Base-by-base conservation (phyloP, 352 stramenopile species). In the Phytophthora crassamura region DNA sequence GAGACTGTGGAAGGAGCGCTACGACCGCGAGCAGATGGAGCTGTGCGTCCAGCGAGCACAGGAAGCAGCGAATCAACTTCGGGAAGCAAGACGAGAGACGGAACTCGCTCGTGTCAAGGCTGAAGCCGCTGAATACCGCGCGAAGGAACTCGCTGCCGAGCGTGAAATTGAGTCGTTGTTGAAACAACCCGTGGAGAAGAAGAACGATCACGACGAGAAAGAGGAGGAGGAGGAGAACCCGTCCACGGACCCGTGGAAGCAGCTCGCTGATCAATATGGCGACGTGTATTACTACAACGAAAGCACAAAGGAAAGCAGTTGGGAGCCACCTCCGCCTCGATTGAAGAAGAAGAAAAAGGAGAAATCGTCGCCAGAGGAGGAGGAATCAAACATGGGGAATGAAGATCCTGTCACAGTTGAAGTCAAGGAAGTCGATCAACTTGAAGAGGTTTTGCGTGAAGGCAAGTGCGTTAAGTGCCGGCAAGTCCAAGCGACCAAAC, bases 201-300 rank as follows among this genome's bases (percentile, higher is more conserved):
- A 35, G 12, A 6, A 6, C 43, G 46, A 5, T 11, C 18, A 63
- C 8, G 46, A 68, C 5, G 63, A 36, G 12, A 52, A 73, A 38
- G 32, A 52, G 12, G 53, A 49, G 0, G 30, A 62, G 9, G 39
- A 58, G 1, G 54, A 61, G 4, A 39, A 54, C n/a, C n/a, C n/a
- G n/a, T n/a, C n/a, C n/a, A n/a, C n/a, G 5, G 43, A 64, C 7
- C 45, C 57, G 6, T 90, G 82, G 82, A 30, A 60, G 11, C 52
- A 74, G 14, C 30, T 78, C 10, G 18, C 14, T 4, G 79, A 90
- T 51, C 73, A 75, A 25, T 78, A 82, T 52, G 79, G 72, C 7
- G 84, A 89, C n/a, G 38, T 51, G 11, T 93, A 93, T 32, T 93
- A 80, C 68, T 91, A 80, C 64, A 90, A 91, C 32, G 52, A 73